Conservation (phyloP, 2,329 filamentous ascomycete species). For the Penicillium frequentans region DNA sequence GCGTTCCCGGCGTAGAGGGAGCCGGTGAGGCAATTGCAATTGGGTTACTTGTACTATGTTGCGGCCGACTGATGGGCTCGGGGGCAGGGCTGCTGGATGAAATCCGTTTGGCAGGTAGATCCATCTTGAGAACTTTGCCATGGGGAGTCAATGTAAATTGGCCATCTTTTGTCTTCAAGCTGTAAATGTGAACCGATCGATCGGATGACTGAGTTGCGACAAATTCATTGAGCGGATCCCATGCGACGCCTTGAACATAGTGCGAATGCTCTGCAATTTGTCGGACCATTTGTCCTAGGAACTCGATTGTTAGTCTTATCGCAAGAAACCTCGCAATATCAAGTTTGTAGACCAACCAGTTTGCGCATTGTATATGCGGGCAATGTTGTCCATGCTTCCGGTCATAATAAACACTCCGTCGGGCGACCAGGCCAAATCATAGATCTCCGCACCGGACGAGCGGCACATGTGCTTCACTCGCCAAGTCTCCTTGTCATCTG, state of each 20-base stretch:
- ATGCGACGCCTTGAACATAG: slow-evolving; percentile 96
- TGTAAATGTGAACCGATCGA: slow-evolving; percentile 96
- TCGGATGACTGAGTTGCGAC: slow-evolving; percentile 98
- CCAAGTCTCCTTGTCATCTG: slow-evolving; percentile 96
- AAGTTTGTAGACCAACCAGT: slow-evolving; percentile 61
- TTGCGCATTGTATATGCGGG: slow-evolving; percentile 91
- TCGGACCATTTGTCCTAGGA: slow-evolving; percentile 66
- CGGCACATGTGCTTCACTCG: slow-evolving; percentile 97
- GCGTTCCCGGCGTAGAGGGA: slow-evolving; percentile 89
- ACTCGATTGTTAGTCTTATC: neutral
- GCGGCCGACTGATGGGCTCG: slow-evolving; percentile 57
- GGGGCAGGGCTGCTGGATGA: slow-evolving; percentile 90
- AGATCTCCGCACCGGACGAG: slow-evolving; percentile 92
- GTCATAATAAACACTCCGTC: slow-evolving; percentile 96
- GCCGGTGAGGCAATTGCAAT: slow-evolving; percentile 74
- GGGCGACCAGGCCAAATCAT: slow-evolving; percentile 98
- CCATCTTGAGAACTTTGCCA: slow-evolving; percentile 84
- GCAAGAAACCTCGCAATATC: neutral
- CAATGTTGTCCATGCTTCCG: slow-evolving; percentile 98
- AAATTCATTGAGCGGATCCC: slow-evolving; percentile 97
- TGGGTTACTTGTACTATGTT: slow-evolving; percentile 35
- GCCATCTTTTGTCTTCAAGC: slow-evolving; percentile 91
- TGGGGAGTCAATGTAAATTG: slow-evolving; percentile 81
- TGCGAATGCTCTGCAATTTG: slow-evolving; percentile 98
- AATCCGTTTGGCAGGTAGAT: slow-evolving; percentile 86